Conservation (phyloP, 2,329 filamentous ascomycete species). For the Trichoderma breve region DNA sequence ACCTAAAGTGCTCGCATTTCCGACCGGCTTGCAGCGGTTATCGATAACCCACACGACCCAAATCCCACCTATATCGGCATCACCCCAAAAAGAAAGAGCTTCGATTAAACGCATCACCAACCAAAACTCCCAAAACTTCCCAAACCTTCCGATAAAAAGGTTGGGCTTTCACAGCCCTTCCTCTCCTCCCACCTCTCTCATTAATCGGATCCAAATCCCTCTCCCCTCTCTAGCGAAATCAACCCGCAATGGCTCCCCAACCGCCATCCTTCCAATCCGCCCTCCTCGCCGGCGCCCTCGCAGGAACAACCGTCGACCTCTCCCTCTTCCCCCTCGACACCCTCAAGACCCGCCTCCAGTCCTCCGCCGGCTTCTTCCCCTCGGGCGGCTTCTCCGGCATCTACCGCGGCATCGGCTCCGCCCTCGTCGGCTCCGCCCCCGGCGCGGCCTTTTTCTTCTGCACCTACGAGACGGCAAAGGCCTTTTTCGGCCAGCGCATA, state of each 20-base stretch:
- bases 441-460: conserved; percentile 97
- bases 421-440: conserved; percentile 86
- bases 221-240: too few relatives aligned
- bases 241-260: neutral
- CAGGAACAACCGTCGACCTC: conserved; percentile 94
- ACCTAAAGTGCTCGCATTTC: conserved; percentile 16
- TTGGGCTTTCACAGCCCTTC: conserved; percentile 19
- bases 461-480: conserved; percentile 79
- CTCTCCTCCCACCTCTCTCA: neutral
- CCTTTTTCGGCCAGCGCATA: conserved; percentile 40
- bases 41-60: conserved; percentile 10
- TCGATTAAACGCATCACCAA: neutral
- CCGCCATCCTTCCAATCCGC: conserved; percentile 55
- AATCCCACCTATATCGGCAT: neutral
- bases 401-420: conserved; percentile 87
- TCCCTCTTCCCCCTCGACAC: conserved; percentile 98
- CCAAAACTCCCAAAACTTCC: too few relatives aligned
- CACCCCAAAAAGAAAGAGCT: neutral
- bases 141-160: neutral
- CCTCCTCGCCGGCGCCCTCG: conserved; percentile 79
- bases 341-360: conserved; percentile 95
- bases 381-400: conserved; percentile 87
- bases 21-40: conserved; percentile 9
- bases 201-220: too few relatives aligned
- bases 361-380: conserved; percentile 70